Evolutionary conservation across 1,139 yeast genomes (phyloP).

Genomic region (Suhomyces panamericanus): DNA sequence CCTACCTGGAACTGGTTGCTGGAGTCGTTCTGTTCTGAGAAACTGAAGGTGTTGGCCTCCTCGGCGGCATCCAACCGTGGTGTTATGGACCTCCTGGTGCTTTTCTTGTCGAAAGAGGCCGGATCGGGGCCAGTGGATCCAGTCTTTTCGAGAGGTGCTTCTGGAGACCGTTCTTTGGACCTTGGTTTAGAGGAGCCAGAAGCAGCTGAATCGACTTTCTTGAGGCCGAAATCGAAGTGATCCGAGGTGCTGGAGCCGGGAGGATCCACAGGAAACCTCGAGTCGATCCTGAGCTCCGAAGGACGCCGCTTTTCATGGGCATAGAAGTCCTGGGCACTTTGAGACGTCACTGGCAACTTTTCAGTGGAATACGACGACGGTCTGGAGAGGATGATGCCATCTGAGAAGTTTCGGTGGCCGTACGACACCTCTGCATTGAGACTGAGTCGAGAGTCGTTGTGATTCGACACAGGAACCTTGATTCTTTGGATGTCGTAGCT

Average conservation of each 20-base stretch:
- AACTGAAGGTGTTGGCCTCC: conserved; percentile 20
- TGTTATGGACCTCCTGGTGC: neutral
- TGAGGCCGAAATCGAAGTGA: conserved; percentile 3
- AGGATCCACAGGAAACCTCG: neutral
- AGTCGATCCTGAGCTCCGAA: neutral
- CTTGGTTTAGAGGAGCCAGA: neutral
- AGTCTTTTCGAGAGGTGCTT: neutral
- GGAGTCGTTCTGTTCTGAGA: conserved; percentile 30
- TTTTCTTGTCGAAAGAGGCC: neutral
- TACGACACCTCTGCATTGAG: conserved; percentile 9
- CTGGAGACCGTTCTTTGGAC: neutral
- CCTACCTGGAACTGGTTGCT: conserved; percentile 22
- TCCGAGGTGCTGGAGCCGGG: conserved; percentile 3
- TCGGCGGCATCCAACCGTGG: conserved; percentile 4
- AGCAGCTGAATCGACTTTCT: neutral
- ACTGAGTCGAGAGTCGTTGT: conserved; percentile 14
- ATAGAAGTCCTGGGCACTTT: conserved; percentile 12
- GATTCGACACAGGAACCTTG: conserved; percentile 18
- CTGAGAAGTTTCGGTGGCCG: conserved; percentile 15
- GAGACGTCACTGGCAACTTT: conserved; percentile 7
- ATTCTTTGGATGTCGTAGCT: conserved; percentile 35
- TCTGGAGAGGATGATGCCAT: conserved; percentile 14
- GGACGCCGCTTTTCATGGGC: conserved; percentile 8
- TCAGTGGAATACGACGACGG: conserved; percentile 8
- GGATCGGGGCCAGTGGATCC: neutral